Evolutionary conservation across 1,139 yeast genomes (phyloP).

Genomic region (Meyerozyma athensensis): DNA sequence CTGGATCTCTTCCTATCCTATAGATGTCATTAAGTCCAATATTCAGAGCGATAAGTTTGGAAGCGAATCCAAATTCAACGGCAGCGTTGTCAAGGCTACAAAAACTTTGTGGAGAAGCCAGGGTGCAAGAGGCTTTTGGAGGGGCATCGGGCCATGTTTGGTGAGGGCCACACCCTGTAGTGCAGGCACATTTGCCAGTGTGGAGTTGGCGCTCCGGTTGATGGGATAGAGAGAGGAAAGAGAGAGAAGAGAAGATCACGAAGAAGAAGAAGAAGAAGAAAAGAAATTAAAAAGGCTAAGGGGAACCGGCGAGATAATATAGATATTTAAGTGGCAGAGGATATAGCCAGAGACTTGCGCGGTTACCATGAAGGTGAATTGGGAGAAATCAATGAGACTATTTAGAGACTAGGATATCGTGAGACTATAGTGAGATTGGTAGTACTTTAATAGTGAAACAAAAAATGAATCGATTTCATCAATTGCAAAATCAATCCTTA

Average conservation of each 20-base stretch:
- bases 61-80: constrained; percentile 36
- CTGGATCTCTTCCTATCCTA: constrained; percentile 74
- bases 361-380: too few relatives aligned
- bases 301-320: too few relatives aligned
- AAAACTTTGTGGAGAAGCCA: constrained; percentile 37
- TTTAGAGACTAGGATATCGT: too few relatives aligned
- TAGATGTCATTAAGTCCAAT: constrained; percentile 66
- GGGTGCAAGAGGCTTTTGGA: constrained; percentile 64
- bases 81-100: constrained; percentile 44
- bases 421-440: too few relatives aligned
- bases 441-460: too few relatives aligned
- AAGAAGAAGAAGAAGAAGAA: too few relatives aligned
- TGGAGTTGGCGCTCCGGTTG: constrained; percentile 59
- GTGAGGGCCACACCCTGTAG: constrained; percentile 70
- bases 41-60: constrained; percentile 67
- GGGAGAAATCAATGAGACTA: too few relatives aligned
- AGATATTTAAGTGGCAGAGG: too few relatives aligned
- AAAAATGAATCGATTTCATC: too few relatives aligned
- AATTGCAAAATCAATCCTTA: too few relatives aligned
- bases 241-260: constrained; percentile 4
- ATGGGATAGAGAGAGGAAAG: constrained; percentile 30
- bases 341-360: too few relatives aligned
- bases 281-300: too few relatives aligned
- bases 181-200: constrained; percentile 77
- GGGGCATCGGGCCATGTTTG: constrained; percentile 66